Conservation (phyloP, 257 asterid genomes). For the Misopates orontium region DNA sequence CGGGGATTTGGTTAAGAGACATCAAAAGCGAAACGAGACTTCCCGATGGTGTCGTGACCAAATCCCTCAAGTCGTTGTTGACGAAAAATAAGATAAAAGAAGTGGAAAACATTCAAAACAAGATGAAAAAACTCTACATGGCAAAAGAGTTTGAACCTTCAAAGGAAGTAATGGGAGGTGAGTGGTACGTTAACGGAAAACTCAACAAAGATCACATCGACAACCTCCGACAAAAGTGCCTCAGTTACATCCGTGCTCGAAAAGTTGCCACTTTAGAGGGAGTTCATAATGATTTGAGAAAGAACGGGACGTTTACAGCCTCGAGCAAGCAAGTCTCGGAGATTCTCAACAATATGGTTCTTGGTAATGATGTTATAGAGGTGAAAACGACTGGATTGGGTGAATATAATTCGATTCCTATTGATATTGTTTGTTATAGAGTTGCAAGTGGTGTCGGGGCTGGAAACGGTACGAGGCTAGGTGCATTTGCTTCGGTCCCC, state of each 20-base stretch:
- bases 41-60: slow-evolving; percentile 30
- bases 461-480: slow-evolving; percentile 32
- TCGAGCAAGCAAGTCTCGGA: slow-evolving; percentile 43
- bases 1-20: slow-evolving; percentile 40
- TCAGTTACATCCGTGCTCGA: slow-evolving; percentile 16
- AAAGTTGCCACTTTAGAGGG: slow-evolving; percentile 23
- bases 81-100: slow-evolving; percentile 36
- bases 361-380: slow-evolving; percentile 58
- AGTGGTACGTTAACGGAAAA: slow-evolving; percentile 52
- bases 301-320: slow-evolving; percentile 25
- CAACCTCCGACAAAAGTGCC: slow-evolving; percentile 32
- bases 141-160: slow-evolving; percentile 63
- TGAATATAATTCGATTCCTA: slow-evolving; percentile 50
- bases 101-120: slow-evolving; percentile 39
- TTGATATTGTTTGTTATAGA: slow-evolving; percentile 58
- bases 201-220: slow-evolving; percentile 47
- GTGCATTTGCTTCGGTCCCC: slow-evolving; percentile 66
- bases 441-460: no score
- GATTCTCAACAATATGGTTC: slow-evolving; percentile 49
- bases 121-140: slow-evolving; percentile 46
- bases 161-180: slow-evolving; percentile 65
- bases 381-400: slow-evolving; percentile 79
- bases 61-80: slow-evolving; percentile 33
- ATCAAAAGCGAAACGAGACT: slow-evolving; percentile 34
- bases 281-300: slow-evolving; percentile 40